Base-by-base conservation (phyloP, 1,284 basidiomycete genomes). In the Sporisorium sorghi region DNA sequence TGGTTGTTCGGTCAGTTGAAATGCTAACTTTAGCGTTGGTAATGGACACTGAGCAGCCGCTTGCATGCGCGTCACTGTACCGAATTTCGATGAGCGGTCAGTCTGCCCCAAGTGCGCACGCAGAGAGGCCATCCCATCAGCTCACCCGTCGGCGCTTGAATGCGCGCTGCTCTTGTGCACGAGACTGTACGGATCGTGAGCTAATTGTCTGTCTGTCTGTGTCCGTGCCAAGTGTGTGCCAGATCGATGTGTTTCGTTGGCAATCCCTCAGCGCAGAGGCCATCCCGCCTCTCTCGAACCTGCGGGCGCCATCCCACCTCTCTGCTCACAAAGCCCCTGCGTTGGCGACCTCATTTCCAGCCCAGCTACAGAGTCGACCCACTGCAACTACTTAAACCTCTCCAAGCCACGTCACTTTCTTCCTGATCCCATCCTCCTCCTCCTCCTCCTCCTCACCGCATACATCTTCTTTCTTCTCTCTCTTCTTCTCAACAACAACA, bases 381-480 rank as follows among this genome's bases (percentile, higher is more conserved):
- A 32, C 49, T 26, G 43, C 32, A 35, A 40, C 55, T 69, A 69
- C 59, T 58, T 69, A 69, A 69, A 62, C 59, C 55, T 61, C 51
- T 59, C 53, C 56, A 57, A 64, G 67, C 60, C 53, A 24, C 42
- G 46, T 30, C 26, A 15, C 30, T 35, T 32, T 50, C 53, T 65
- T 61, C 58, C 57, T 58, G 23, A 53, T 57, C 21, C n/a, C 43
- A 37, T 58, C 68, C 50, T 59, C 60, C 6, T 44, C 17, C 15
- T 28, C 30, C 28, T 51, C 35, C 28, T 37, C 44, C 26, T 42
- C 15, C 15, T 39, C 35, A 32, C n/a, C n/a, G n/a, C 14, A 50
- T 12, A 52, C 28, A 26, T 32, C 10, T 19, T 35, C 39, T 40
- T 33, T 21, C 40, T 24, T 23, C 32, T 26, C 44, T 43, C 48